These are phyloP conservation scores for Cephalotrichum gorgonifer DNA, from an alignment of 2,329 filamentous ascomycete genomes.

Conservation along the genomic window DNA sequence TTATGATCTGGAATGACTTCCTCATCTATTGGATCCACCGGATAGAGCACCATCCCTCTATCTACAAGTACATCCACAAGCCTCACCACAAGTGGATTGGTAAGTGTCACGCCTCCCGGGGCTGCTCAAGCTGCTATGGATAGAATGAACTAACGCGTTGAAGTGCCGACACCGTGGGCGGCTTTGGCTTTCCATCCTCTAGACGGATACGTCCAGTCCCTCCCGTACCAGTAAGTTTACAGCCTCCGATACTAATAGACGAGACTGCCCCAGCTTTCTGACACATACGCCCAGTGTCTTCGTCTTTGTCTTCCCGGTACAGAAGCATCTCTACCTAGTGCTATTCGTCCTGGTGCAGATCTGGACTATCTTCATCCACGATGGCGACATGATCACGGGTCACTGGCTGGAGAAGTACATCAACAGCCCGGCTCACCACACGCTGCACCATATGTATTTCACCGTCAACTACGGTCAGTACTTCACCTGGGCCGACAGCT, in stretches of 20 bases:
- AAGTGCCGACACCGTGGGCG: constrained; percentile 35
- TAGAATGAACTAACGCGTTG: background rate
- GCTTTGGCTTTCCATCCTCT: constrained; percentile 36
- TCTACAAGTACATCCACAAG: constrained; percentile 38
- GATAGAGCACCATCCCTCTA: constrained; percentile 30
- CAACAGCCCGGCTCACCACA: constrained; percentile 37
- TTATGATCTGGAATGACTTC: constrained; percentile 34
- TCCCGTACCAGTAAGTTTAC: constrained; percentile 31
- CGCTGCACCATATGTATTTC: constrained; percentile 38
- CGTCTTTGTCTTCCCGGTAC: constrained; percentile 33
- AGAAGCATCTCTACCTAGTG: constrained; percentile 31
- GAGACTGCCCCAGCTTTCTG: background rate
- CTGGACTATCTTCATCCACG: constrained; percentile 39
- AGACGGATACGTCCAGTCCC: constrained; percentile 33
- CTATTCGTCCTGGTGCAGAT: constrained; percentile 34
- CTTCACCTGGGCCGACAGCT: constrained; percentile 35
- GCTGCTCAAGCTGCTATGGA: too few species aligned
- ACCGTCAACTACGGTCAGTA: constrained; percentile 39
- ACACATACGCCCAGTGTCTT: constrained; percentile 20
- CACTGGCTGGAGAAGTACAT: constrained; percentile 35
- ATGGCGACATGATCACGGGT: constrained; percentile 36
- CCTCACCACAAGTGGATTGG: constrained; percentile 39
- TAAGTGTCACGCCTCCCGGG: constrained; percentile 16
- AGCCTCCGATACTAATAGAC: too few species aligned
- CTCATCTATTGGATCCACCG: constrained; percentile 38